Conservation (phyloP, 1,139 yeast species). For the Pichia sp. region DNA sequence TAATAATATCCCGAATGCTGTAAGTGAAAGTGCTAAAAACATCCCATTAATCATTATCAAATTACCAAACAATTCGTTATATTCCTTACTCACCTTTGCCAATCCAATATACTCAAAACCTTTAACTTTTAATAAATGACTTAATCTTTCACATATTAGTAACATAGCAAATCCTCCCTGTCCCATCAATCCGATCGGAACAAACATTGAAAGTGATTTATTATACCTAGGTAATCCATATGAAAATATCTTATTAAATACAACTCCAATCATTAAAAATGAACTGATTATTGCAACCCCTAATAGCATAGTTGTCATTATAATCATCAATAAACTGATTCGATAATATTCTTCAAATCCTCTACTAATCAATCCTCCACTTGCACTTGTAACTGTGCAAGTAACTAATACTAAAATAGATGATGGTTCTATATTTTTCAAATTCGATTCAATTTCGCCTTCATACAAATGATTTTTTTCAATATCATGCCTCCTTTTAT, state of each 20-base stretch:
- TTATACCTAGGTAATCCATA: constrained; percentile 51
- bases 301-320: constrained; percentile 56
- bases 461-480: background rate
- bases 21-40: constrained; percentile 40
- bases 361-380: constrained; percentile 49
- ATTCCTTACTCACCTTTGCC: constrained; percentile 4
- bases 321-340: constrained; percentile 45
- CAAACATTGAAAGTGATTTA: constrained; percentile 46
- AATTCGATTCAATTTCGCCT: background rate
- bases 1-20: constrained; percentile 49
- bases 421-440: constrained; percentile 8
- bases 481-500: background rate
- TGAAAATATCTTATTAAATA: constrained; percentile 51
- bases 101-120: constrained; percentile 13
- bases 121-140: constrained; percentile 14
- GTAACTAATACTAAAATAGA: constrained; percentile 65
- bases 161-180: constrained; percentile 72
- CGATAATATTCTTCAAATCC: constrained; percentile 31
- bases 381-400: constrained; percentile 63
- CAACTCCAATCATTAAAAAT: constrained; percentile 48
- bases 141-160: constrained; percentile 26
- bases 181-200: constrained; percentile 68
- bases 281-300: constrained; percentile 61
- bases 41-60: constrained; percentile 17
- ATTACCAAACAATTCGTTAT: constrained; percentile 17